Conservation (phyloP, 768 basidiomycete species). For the Phylloporus rhodoxanthus region DNA sequence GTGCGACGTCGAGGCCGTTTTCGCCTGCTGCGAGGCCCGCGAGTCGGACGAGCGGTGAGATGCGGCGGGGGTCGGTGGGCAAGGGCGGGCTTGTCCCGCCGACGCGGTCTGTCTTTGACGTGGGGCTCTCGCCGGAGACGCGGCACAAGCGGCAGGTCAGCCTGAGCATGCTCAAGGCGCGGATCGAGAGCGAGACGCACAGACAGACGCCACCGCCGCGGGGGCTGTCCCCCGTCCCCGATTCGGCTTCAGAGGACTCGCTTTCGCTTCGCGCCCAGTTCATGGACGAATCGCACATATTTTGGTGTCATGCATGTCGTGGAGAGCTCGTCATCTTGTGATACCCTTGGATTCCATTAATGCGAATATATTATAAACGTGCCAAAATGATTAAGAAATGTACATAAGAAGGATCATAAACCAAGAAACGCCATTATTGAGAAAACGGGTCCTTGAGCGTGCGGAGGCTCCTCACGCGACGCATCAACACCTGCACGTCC, state of each 20-base stretch:
- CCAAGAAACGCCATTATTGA: slow-evolving; percentile 7
- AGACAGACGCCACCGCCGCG: slow-evolving; percentile 49
- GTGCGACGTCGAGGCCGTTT: slow-evolving; percentile 40
- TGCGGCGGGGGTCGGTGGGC: slow-evolving; percentile 34
- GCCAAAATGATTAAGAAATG: slow-evolving; percentile 6
- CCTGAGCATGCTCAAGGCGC: slow-evolving; percentile 84
- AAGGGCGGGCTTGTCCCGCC: slow-evolving; percentile 32
- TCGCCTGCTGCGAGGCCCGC: slow-evolving; percentile 31
- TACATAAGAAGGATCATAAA: background rate
- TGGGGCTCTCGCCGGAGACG: slow-evolving; percentile 66
- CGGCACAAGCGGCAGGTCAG: slow-evolving; percentile 79
- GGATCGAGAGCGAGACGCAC: slow-evolving; percentile 71
- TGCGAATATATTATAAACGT: slow-evolving; percentile 14
- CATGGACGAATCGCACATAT: slow-evolving; percentile 82
- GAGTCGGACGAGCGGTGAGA: slow-evolving; percentile 36
- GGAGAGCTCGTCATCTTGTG: slow-evolving; percentile 75
- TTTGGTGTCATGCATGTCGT: slow-evolving; percentile 81
- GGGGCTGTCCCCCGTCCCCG: slow-evolving; percentile 50
- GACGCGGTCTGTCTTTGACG: slow-evolving; percentile 60
- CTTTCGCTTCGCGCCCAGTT: slow-evolving; percentile 55
- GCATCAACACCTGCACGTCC: slow-evolving; percentile 43
- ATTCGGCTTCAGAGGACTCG: slow-evolving; percentile 13
- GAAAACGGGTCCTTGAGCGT: slow-evolving; percentile 12
- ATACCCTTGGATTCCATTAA: slow-evolving; percentile 22
- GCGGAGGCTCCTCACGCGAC: slow-evolving; percentile 29